Percentiles rank a stretch among this genome's conserved stretches.
These are phyloP conservation scores for Trametes gibbosa DNA, from an alignment of 768 basidiomycete species.

Conservation along the genomic window DNA sequence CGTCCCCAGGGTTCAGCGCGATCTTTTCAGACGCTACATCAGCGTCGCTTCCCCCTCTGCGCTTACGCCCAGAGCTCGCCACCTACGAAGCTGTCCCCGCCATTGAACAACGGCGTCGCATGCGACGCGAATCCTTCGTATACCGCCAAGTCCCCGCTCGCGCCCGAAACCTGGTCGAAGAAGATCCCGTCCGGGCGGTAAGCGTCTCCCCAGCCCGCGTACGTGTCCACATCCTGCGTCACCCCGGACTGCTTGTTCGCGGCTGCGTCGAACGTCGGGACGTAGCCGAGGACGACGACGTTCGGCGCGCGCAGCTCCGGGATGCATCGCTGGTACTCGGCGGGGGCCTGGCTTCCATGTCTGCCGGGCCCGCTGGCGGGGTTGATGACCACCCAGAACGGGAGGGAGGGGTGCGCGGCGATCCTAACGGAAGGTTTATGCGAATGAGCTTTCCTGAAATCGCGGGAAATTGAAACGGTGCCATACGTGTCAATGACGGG, in stretches of 20 bases:
- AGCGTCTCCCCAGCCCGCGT: conserved; percentile 29
- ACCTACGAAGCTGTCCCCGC: conserved; percentile 19
- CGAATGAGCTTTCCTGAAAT: neutral
- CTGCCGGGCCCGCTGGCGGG: conserved; percentile 33
- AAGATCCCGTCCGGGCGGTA: conserved; percentile 36
- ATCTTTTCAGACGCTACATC: conserved; percentile 19
- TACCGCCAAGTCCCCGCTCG: conserved; percentile 15
- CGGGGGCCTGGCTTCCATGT: conserved; percentile 27
- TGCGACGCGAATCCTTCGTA: conserved; percentile 27
- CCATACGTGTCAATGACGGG: neutral
- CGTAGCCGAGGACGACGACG: conserved; percentile 34
- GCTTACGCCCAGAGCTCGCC: neutral
- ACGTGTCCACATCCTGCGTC: conserved; percentile 30
- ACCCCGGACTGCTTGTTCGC: conserved; percentile 16
- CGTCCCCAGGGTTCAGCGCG: conserved; percentile 31
- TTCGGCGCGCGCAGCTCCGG: conserved; percentile 23
- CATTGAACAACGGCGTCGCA: conserved; percentile 21
- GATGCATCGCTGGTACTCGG: conserved; percentile 32
- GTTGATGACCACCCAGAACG: conserved; percentile 34
- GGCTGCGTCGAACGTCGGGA: conserved; percentile 16
- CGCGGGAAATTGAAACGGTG: neutral
- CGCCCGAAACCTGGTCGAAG: conserved; percentile 33
- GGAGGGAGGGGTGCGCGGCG: conserved; percentile 25
- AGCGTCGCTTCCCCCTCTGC: neutral
- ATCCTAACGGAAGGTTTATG: conserved; percentile 21